Evolutionary conservation across 2,329 filamentous ascomycete genomes (phyloP).

Genomic region (Cladosporium sp.): DNA sequence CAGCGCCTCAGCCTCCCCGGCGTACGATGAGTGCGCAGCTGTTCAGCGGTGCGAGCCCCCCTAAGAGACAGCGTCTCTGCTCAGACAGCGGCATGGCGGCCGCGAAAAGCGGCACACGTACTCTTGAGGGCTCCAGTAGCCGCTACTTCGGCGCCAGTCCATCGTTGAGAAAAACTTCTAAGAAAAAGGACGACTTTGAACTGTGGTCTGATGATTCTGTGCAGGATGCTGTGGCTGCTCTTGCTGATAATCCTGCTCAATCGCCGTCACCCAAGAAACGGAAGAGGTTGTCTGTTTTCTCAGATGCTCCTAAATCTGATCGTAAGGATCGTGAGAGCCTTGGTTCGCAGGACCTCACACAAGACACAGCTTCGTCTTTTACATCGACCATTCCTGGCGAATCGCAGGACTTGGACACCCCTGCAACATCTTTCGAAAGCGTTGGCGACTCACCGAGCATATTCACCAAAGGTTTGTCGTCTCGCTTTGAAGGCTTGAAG

Average conservation of each 20-base stretch:
- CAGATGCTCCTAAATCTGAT: conserved; percentile 14
- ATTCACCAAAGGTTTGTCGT: conserved; percentile 23
- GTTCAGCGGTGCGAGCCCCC: conserved; percentile 23
- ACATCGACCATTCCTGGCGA: conserved; percentile 10
- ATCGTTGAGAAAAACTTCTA: conserved; percentile 29
- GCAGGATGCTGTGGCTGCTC: conserved; percentile 39
- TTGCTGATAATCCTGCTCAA: conserved; percentile 16
- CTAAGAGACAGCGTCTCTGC: conserved; percentile 43
- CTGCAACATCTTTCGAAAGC: conserved; percentile 24
- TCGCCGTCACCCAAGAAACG: conserved; percentile 23
- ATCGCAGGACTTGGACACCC: conserved; percentile 16
- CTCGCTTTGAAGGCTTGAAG: conserved; percentile 21
- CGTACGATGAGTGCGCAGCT: conserved; percentile 35
- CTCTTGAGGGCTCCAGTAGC: conserved; percentile 35
- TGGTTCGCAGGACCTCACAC: not conserved
- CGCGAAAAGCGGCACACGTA: conserved; percentile 23
- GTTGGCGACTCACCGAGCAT: conserved; percentile 14
- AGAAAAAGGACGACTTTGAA: conserved; percentile 38
- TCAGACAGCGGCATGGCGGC: conserved; percentile 35
- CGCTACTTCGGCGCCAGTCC: conserved; percentile 44
- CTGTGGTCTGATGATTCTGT: conserved; percentile 47
- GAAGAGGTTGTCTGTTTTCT: conserved; percentile 27
- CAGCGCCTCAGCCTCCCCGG: conserved; percentile 40
- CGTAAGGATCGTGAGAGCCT: not conserved
- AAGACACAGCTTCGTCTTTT: conserved; percentile 11